Evolutionary conservation across 257 asterid genomes (phyloP).

Genomic region (Gentiana straminea): DNA sequence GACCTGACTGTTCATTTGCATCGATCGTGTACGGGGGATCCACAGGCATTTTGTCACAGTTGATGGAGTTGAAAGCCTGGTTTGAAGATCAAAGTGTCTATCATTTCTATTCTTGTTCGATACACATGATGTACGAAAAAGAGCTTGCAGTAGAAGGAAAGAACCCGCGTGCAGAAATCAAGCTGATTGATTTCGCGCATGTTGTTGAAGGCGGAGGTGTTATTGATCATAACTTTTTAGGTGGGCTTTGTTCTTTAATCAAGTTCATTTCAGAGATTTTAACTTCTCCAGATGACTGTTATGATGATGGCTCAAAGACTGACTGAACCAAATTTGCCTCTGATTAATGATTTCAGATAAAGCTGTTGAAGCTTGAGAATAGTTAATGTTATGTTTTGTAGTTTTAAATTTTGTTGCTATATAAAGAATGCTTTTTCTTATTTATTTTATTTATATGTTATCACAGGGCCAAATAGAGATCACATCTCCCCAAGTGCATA

Average conservation of each 20-base stretch:
- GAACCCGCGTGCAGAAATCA: constrained; percentile 49
- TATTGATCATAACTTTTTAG: constrained; percentile 80
- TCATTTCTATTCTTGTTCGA: constrained; percentile 68
- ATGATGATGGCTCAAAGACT: constrained; percentile 14
- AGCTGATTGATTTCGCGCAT: constrained; percentile 81
- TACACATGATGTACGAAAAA: constrained; percentile 68
- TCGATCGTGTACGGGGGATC: constrained; percentile 76
- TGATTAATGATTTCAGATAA: no score
- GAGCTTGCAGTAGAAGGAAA: constrained; percentile 37
- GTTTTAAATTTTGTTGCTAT: no score
- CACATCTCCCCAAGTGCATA: no score
- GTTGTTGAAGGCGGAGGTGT: constrained; percentile 61
- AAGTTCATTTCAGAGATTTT: constrained; percentile 71
- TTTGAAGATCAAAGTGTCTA: constrained; percentile 76
- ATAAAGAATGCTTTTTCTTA: no score
- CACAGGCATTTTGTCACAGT: constrained; percentile 59
- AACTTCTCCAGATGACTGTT: constrained; percentile 31
- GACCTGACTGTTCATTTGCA: constrained; percentile 74
- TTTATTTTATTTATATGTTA: no score
- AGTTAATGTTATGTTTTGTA: no score
- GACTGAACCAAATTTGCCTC: no score
- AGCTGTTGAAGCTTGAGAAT: no score
- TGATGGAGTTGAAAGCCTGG: constrained; percentile 83
- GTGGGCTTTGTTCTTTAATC: constrained; percentile 80
- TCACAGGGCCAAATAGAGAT: no score